phyloP scores from a whole-genome alignment of 495 filamentous ascomycete species.

The Chaetomium fimeti region DNA sequence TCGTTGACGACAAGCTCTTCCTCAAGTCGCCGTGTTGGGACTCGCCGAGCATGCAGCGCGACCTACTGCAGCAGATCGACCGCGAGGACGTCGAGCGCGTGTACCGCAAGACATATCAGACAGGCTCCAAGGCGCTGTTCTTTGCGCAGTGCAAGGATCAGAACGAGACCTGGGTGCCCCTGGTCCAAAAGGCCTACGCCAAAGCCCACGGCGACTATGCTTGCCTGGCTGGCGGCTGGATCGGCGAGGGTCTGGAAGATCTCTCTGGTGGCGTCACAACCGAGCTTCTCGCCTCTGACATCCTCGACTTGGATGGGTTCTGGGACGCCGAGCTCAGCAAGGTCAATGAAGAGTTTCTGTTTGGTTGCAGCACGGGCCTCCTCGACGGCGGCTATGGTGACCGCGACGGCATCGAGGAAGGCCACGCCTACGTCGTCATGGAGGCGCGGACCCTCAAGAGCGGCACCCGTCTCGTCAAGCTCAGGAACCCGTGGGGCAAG shows the following conservation, averaged over 20 bases:
- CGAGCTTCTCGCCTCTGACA: slow-evolving; percentile 76
- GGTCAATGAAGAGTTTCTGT: slow-evolving; percentile 87
- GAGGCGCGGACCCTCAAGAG: slow-evolving; percentile 60
- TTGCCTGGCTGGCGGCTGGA: slow-evolving; percentile 79
- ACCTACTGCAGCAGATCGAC: slow-evolving; percentile 58
- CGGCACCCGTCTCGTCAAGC: slow-evolving; percentile 48
- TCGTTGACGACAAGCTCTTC: slow-evolving; percentile 80
- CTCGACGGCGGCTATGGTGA: slow-evolving; percentile 61
- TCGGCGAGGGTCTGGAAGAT: slow-evolving; percentile 89
- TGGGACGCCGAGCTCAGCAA: slow-evolving; percentile 85
- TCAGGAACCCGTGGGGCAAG: slow-evolving; percentile 81
- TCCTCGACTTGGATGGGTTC: slow-evolving; percentile 85
- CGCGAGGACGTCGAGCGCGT: slow-evolving; percentile 67
- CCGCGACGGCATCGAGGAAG: slow-evolving; percentile 74
- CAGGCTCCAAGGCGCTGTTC: slow-evolving; percentile 74
- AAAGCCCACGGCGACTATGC: slow-evolving; percentile 88
- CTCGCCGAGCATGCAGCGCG: slow-evolving; percentile 53
- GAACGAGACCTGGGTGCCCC: slow-evolving; percentile 91
- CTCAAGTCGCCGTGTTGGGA: slow-evolving; percentile 82
- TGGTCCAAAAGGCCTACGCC: slow-evolving; percentile 93
- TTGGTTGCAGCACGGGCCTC: slow-evolving; percentile 74
- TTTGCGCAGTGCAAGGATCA: slow-evolving; percentile 84
- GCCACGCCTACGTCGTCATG: slow-evolving; percentile 90
- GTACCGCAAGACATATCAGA: slow-evolving; percentile 78
- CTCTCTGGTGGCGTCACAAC: slow-evolving; percentile 90